A percentile compares a stretch with the other conserved stretches of the same genome.
Evolutionary conservation across 179 eudicot genomes (phyloP).

Genomic region (Beta lomatogona): DNA sequence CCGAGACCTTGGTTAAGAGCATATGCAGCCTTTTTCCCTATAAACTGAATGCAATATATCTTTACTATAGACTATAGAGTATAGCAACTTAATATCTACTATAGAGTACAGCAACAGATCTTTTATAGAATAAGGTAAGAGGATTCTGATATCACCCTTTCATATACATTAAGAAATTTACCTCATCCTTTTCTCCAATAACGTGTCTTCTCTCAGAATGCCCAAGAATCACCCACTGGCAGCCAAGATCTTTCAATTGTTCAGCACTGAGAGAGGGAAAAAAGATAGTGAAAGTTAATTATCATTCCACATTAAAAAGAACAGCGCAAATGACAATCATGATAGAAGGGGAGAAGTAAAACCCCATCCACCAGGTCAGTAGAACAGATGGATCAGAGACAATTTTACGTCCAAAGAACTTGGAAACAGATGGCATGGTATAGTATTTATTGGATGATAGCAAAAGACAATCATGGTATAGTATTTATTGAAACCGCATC

Average conservation of each 20-base stretch:
- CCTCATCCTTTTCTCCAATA: conserved; percentile 83
- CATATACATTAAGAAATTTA: conserved; percentile 24
- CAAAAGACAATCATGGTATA: no score
- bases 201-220: conserved; percentile 94
- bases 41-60: conserved; percentile 57
- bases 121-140: not conserved
- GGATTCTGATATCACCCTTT: not conserved
- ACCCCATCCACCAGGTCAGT: not conserved
- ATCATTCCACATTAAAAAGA: not conserved
- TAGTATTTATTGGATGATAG: not conserved
- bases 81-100: not conserved
- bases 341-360: not conserved
- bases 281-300: not conserved
- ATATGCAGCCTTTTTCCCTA: conserved; percentile 94
- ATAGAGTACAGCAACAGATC: not conserved
- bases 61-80: conserved; percentile 32
- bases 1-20: conserved; percentile 85
- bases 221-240: conserved; percentile 97
- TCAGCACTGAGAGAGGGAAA: conserved; percentile 56
- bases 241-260: conserved; percentile 84
- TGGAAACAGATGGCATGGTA: not conserved
- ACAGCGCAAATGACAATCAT: not conserved
- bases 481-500: no score
- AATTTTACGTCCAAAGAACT: not conserved
- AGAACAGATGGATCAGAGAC: not conserved